A percentile compares a stretch with the other conserved stretches of the same genome.
These are phyloP conservation scores for Penicillium oxalicum DNA, from an alignment of 2,329 filamentous ascomycete species.

Conservation along the genomic window DNA sequence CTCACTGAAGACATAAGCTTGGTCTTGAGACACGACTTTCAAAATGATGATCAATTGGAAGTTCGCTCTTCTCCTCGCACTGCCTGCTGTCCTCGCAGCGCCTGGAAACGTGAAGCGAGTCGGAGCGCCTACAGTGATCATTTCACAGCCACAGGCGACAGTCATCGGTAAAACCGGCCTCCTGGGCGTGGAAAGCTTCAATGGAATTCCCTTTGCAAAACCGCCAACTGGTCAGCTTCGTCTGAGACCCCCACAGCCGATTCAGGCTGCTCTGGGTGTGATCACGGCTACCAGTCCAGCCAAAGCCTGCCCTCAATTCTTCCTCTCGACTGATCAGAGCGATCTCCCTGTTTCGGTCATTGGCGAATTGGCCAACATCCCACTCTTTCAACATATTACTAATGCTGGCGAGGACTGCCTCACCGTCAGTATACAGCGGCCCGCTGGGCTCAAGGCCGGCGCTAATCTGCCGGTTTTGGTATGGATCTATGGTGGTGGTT, in stretches of 20 bases:
- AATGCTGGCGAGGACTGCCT: slow-evolving; percentile 60
- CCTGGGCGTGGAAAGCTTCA: slow-evolving; percentile 59
- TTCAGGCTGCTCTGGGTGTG: slow-evolving; percentile 54
- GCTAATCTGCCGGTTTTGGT: slow-evolving; percentile 61
- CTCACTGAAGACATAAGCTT: too few species aligned
- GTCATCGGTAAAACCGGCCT: slow-evolving; percentile 37
- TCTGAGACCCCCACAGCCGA: slow-evolving; percentile 60
- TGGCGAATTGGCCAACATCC: slow-evolving; percentile 48
- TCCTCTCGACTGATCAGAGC: slow-evolving; percentile 48
- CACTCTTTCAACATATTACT: slow-evolving; percentile 52
- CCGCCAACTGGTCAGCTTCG: slow-evolving; percentile 61
- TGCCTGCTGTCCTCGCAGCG: slow-evolving; percentile 12
- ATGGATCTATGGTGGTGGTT: slow-evolving; percentile 64
- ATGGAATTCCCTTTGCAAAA: slow-evolving; percentile 69
- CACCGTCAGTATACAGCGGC: slow-evolving; percentile 55
- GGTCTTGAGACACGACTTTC: background rate
- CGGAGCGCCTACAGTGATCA: slow-evolving; percentile 48
- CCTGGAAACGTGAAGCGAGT: slow-evolving; percentile 34
- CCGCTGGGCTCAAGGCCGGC: slow-evolving; percentile 48
- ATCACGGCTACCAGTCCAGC: slow-evolving; percentile 55
- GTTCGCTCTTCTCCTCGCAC: slow-evolving; percentile 2
- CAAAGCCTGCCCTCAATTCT: slow-evolving; percentile 66
- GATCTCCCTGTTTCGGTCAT: slow-evolving; percentile 42
- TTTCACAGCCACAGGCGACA: slow-evolving; percentile 48
- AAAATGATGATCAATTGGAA: slow-evolving; percentile 4